Evolutionary conservation across 768 basidiomycete genomes (phyloP), one percentile per base, ranked within the genome.

Genomic region (Amylocystis lapponica): DNA sequence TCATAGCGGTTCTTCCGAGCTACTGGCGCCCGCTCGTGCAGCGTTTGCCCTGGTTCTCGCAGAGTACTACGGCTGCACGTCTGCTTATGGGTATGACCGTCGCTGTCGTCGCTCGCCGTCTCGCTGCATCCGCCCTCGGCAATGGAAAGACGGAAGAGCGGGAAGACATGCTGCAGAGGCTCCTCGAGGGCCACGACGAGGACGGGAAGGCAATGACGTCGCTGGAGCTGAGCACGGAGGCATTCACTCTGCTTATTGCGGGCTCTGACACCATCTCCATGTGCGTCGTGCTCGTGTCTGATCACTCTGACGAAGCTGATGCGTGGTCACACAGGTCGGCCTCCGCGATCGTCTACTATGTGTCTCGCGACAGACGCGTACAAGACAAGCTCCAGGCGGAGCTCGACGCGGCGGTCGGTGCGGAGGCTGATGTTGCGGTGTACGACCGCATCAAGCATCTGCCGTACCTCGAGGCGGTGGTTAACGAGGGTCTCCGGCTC

Each of bases 401-500:
- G 29, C 43, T 49, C 5, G 48, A 49, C 26, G 22, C 7, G 13
- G 43, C 43, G 20, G 43, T 49, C 22, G 38, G 20, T 5, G 9
- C 16, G 17, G 39, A 27, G 13, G 8, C 8, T 13, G 35, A 37
- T 14, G 38, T 34, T 13, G 38, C 26, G 3, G 38, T 32, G 9
- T 44, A 44, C 26, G 43, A 44, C 13, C 23, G 23, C 6, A 25
- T 49, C 11, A 44, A 49, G 42, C 34, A 49, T 29, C 29, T 49
- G 5, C 47, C 42, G 6, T 49, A 49, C 49, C 59, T 65, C 22
- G 52, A 63, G 40, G 61, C 60, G 20, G 55, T 54, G 26, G 60
- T 65, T 45, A 53, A 58, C 35, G 61, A 65, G 33, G 61, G 52
- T 2, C 52, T 61, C 11, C 52, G 63, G 12, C 43, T 63, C 8